A percentile compares a stretch with the other conserved stretches of the same genome.
Evolutionary conservation across 2,329 filamentous ascomycete species (phyloP).

Genomic region (Penicillium sp.): DNA sequence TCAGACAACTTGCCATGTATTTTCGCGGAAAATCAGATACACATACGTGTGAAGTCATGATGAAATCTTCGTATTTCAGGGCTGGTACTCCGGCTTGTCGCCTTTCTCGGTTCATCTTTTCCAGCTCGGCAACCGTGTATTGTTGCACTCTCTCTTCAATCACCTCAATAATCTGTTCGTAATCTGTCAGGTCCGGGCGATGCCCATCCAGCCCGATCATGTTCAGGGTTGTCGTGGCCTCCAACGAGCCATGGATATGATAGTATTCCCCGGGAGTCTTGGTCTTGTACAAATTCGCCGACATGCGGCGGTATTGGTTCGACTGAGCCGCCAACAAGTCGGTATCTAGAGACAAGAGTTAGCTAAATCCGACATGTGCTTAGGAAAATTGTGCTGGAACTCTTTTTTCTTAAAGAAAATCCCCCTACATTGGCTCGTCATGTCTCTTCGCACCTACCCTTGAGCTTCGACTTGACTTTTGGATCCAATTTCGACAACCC

Average conservation of each 20-base stretch:
- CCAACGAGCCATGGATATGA: constrained; percentile 69
- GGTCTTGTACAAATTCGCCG: constrained; percentile 66
- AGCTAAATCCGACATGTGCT: background rate
- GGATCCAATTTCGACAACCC: constrained; percentile 35
- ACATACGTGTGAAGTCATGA: constrained; percentile 50
- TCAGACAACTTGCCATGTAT: background rate
- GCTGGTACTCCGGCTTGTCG: constrained; percentile 57
- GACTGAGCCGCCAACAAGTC: constrained; percentile 67
- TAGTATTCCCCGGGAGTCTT: constrained; percentile 62
- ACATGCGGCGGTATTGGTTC: constrained; percentile 63
- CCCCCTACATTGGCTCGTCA: background rate
- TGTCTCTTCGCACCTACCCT: constrained; percentile 22
- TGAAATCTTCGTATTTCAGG: constrained; percentile 55
- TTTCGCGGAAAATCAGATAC: background rate
- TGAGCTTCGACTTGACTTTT: constrained; percentile 34
- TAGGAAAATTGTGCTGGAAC: too few relatives aligned
- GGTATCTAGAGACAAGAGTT: constrained; percentile 51
- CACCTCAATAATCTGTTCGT: constrained; percentile 51
- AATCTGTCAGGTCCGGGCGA: constrained; percentile 55
- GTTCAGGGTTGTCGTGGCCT: constrained; percentile 61
- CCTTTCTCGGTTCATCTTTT: constrained; percentile 51
- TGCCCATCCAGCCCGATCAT: constrained; percentile 64
- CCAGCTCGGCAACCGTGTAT: constrained; percentile 51
- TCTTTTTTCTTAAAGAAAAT: too few relatives aligned
- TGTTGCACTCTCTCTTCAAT: constrained; percentile 56